These are phyloP conservation scores for Populus pruinosa DNA, from an alignment of 345 rosid species.

Conservation along the genomic window DNA sequence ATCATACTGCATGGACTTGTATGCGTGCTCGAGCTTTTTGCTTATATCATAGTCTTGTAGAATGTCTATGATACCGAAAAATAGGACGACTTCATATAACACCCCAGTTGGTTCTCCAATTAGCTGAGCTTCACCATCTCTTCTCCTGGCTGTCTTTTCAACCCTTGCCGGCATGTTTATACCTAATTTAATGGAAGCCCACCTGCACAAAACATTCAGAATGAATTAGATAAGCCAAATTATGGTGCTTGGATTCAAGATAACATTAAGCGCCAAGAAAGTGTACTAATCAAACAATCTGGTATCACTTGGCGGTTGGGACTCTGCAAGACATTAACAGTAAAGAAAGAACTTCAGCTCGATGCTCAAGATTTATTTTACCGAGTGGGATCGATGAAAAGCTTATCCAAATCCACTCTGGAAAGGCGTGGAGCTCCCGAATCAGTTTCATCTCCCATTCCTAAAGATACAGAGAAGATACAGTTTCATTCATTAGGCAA, in stretches of 20 bases:
- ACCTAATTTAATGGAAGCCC: slow-evolving; percentile 68
- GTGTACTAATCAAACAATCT: no score
- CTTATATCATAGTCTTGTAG: slow-evolving; percentile 96
- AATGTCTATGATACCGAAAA: slow-evolving; percentile 91
- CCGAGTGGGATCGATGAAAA: slow-evolving; percentile 60
- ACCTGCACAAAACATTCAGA: slow-evolving; percentile 38
- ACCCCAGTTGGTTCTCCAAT: slow-evolving; percentile 92
- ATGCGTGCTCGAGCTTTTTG: slow-evolving; percentile 98
- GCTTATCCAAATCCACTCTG: slow-evolving; percentile 51
- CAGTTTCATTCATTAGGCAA: slow-evolving; percentile 18
- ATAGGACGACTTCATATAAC: slow-evolving; percentile 60
- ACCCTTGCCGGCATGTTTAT: slow-evolving; percentile 72
- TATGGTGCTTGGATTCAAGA: background rate
- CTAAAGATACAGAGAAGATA: slow-evolving; percentile 33
- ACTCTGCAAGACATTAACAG: background rate
- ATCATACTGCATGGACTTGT: slow-evolving; percentile 93
- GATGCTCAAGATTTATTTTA: slow-evolving; percentile 22
- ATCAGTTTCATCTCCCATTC: slow-evolving; percentile 40
- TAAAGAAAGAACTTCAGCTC: background rate
- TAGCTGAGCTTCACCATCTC: slow-evolving; percentile 60
- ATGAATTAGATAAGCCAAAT: background rate
- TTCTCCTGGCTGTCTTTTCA: slow-evolving; percentile 71
- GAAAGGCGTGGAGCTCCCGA: slow-evolving; percentile 47
- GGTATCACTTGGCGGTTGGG: background rate
- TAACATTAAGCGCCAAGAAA: background rate